Evolutionary conservation across 805 yeast genomes (phyloP).

Genomic region (Candida coquimbonensis): DNA sequence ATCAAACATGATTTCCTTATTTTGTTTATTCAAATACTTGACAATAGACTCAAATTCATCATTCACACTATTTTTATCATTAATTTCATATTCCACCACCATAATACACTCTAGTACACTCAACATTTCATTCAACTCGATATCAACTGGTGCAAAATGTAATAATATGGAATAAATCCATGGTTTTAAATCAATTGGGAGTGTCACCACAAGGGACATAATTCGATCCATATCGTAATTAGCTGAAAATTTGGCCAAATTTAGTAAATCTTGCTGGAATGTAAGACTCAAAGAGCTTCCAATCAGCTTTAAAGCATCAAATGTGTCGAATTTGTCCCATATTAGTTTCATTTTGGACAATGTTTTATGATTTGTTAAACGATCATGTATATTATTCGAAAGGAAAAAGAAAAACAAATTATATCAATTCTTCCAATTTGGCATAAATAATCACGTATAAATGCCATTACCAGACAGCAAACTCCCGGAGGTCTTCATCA

Average conservation of each 20-base stretch:
- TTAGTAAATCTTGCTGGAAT: constrained; percentile 1
- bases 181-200: background rate
- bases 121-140: background rate
- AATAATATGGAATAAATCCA: constrained; percentile 2
- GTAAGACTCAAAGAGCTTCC: background rate
- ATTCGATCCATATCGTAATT: background rate
- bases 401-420: background rate
- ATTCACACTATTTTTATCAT: background rate
- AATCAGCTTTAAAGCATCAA: background rate
- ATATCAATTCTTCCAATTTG: background rate
- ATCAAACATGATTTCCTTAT: background rate
- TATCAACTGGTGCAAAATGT: background rate
- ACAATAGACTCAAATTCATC: background rate
- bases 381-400: background rate
- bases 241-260: background rate
- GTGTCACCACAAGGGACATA: background rate
- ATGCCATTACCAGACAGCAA: constrained; percentile 6
- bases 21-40: constrained; percentile 1
- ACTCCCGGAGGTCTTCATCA: constrained; percentile 4
- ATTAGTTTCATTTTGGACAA: background rate
- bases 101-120: background rate
- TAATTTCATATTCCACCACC: background rate
- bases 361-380: background rate
- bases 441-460: background rate
- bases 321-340: background rate